A percentile compares a stretch with the other conserved stretches of the same genome.
Evolutionary conservation across 768 basidiomycete species (phyloP).

Genomic region (Atractiella rhizophila): DNA sequence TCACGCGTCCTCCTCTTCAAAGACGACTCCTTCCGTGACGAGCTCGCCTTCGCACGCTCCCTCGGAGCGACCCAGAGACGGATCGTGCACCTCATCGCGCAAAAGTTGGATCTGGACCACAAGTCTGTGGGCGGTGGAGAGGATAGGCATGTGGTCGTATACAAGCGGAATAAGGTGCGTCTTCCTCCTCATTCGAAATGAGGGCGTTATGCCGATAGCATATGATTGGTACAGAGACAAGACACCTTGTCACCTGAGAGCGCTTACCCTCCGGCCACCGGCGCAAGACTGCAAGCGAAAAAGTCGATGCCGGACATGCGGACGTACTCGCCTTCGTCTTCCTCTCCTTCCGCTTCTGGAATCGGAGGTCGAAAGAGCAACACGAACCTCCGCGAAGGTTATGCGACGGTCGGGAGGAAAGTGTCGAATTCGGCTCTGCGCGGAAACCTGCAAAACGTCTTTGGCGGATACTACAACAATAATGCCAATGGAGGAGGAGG

Average conservation of each 20-base stretch:
- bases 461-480: too few relatives aligned
- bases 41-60: conserved; percentile 80
- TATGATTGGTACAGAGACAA: background rate
- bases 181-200: background rate
- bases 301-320: conserved; percentile 94
- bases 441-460: too few relatives aligned
- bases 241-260: background rate
- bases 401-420: too few relatives aligned
- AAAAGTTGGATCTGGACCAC: conserved; percentile 85
- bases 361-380: background rate
- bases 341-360: background rate
- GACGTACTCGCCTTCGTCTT: background rate
- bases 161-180: conserved; percentile 18
- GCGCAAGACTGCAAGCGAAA: conserved; percentile 50
- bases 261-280: conserved; percentile 25
- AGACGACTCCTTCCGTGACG: conserved; percentile 88
- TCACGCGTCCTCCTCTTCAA: conserved; percentile 90
- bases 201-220: background rate
- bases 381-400: background rate
- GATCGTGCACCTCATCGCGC: conserved; percentile 83
- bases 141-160: conserved; percentile 78
- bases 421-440: too few relatives aligned
- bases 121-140: conserved; percentile 81
- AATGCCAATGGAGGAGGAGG: too few relatives aligned
- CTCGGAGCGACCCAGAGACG: conserved; percentile 62